These are phyloP conservation scores for Fomitopsis pinicola DNA, from an alignment of 1,284 basidiomycete species.

Conservation along the genomic window DNA sequence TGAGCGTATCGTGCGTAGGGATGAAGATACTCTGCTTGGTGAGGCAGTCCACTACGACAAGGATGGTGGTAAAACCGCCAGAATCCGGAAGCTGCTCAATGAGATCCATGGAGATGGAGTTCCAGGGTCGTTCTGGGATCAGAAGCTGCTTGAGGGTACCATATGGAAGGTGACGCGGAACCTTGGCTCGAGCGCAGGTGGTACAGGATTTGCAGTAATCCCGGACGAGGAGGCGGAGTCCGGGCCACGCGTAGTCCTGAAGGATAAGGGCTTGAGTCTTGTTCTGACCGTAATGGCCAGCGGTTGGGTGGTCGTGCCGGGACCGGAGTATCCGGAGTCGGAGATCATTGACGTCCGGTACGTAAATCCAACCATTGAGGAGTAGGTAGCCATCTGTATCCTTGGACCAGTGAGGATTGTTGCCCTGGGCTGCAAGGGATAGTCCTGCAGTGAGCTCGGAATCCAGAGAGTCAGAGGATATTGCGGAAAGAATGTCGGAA, in stretches of 20 bases:
- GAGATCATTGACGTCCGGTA: background rate
- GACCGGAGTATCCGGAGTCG: no score
- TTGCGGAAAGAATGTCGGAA: background rate
- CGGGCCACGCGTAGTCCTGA: conserved; percentile 6
- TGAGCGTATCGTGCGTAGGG: conserved; percentile 24
- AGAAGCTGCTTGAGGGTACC: conserved; percentile 4
- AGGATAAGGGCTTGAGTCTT: conserved; percentile 4
- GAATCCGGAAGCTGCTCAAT: conserved; percentile 1
- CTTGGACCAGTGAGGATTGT: background rate
- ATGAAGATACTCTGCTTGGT: conserved; percentile 12
- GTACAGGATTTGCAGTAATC: conserved; percentile 4
- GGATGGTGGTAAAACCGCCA: background rate
- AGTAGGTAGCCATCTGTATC: background rate
- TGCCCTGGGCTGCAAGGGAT: background rate
- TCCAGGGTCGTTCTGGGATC: conserved; percentile 4
- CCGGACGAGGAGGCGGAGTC: background rate
- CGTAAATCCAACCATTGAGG: background rate
- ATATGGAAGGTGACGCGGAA: background rate
- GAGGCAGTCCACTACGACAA: conserved; percentile 6
- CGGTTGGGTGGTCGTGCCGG: background rate
- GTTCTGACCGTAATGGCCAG: conserved; percentile 6
- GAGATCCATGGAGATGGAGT: conserved; percentile 10
- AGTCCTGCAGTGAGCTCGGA: no score
- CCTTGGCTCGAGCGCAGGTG: conserved; percentile 4
- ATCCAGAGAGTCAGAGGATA: background rate